Evolutionary conservation across 495 filamentous ascomycete species (phyloP).

Genomic region (Aspergillus nanangensis): DNA sequence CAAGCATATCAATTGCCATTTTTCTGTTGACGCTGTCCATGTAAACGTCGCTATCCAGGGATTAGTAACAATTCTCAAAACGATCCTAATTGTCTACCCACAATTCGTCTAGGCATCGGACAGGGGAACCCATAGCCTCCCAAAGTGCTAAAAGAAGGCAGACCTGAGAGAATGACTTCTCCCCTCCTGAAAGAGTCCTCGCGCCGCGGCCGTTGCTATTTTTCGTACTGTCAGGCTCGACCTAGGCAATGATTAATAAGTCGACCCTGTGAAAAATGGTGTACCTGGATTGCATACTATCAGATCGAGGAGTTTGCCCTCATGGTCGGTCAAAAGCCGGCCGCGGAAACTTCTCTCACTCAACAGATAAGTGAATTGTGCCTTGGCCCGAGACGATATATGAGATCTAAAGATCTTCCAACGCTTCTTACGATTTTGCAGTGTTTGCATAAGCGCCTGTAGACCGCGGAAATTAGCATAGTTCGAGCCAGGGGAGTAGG

Average conservation of each 20-base stretch:
- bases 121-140: slow-evolving; percentile 96
- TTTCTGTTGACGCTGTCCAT: slow-evolving; percentile 97
- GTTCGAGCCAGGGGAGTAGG: no score
- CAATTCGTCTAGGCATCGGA: slow-evolving; percentile 96
- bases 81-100: no score
- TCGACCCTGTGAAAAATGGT: neutral
- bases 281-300: slow-evolving; percentile 43
- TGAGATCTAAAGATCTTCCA: slow-evolving; percentile 77
- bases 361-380: slow-evolving; percentile 82
- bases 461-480: neutral
- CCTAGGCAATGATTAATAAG: slow-evolving; percentile 27
- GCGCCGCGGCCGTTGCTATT: slow-evolving; percentile 69
- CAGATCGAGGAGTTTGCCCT: slow-evolving; percentile 66
- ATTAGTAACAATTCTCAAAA: no score
- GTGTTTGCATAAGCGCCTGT: slow-evolving; percentile 57
- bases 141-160: slow-evolving; percentile 89
- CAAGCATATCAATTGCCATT: slow-evolving; percentile 92
- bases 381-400: slow-evolving; percentile 78
- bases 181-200: slow-evolving; percentile 89
- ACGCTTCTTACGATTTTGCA: slow-evolving; percentile 64
- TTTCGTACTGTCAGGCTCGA: slow-evolving; percentile 74
- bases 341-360: slow-evolving; percentile 87
- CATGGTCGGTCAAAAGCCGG: slow-evolving; percentile 71
- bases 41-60: slow-evolving; percentile 96
- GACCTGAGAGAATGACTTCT: slow-evolving; percentile 96